A percentile compares a stretch with the other conserved stretches of the same genome.
Conservation (phyloP, 2,329 filamentous ascomycete species). For the Aureobasidium sp. region DNA sequence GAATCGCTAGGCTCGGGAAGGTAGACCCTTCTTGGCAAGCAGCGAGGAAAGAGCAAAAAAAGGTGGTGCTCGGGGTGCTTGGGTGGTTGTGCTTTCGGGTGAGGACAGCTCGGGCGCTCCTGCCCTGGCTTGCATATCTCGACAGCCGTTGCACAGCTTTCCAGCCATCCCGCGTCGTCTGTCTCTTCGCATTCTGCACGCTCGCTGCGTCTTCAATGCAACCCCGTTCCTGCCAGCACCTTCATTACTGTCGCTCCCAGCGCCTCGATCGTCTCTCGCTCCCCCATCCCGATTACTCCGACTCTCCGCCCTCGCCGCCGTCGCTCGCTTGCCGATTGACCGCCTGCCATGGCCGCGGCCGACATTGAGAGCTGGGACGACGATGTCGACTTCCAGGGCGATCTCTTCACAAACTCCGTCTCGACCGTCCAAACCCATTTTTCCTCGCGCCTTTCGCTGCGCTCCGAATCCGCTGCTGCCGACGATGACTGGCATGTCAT, state of each 20-base stretch:
- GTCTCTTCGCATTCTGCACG: neutral
- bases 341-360: conserved; percentile 50
- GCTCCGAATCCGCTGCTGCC: conserved; percentile 67
- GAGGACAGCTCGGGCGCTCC: neutral
- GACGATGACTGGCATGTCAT: conserved; percentile 87
- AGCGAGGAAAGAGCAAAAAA: conserved; percentile 7
- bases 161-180: neutral
- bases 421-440: conserved; percentile 63
- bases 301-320: neutral
- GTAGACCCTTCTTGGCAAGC: conserved; percentile 6
- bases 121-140: conserved; percentile 10
- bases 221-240: conserved; percentile 3
- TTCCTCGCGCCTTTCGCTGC: conserved; percentile 74
- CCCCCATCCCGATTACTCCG: neutral
- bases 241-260: conserved; percentile 11
- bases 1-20: neutral
- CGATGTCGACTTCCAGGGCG: conserved; percentile 50
- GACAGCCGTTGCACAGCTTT: conserved; percentile 5
- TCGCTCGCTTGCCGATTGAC: conserved; percentile 3
- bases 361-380: conserved; percentile 62
- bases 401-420: conserved; percentile 64
- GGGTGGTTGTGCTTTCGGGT: neutral
- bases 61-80: neutral
- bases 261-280: conserved; percentile 5
- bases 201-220: conserved; percentile 8